phyloP scores from a whole-genome alignment of 2,329 filamentous ascomycete species.

The Aspergillus pseudoglaucus region DNA sequence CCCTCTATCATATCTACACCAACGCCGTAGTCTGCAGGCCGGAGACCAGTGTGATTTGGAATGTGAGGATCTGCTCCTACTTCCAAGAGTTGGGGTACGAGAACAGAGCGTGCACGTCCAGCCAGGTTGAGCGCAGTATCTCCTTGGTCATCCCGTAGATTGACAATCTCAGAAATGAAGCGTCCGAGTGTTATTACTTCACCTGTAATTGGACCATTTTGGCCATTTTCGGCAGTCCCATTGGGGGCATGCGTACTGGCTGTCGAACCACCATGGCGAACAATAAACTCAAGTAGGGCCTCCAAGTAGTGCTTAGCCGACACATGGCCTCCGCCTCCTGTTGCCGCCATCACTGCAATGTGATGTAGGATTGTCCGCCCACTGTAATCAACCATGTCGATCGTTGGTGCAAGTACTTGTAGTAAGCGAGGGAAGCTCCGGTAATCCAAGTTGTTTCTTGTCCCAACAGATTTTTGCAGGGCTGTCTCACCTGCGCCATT shows the following conservation, averaged over 20 bases:
- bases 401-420: conserved; percentile 80
- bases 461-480: conserved; percentile 83
- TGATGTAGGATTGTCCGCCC: conserved; percentile 91
- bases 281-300: conserved; percentile 87
- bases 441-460: conserved; percentile 90
- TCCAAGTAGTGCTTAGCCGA: conserved; percentile 89
- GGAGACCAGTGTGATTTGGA: conserved; percentile 79
- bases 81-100: conserved; percentile 93
- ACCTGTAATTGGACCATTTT: conserved; percentile 26
- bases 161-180: conserved; percentile 96
- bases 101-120: conserved; percentile 88
- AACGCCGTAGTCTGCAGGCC: conserved; percentile 91
- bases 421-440: conserved; percentile 84
- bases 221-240: conserved; percentile 18
- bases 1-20: conserved; percentile 57
- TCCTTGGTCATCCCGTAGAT: conserved; percentile 85
- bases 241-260: conserved; percentile 45
- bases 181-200: conserved; percentile 78
- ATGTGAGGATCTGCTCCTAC: conserved; percentile 92
- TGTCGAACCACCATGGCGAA: conserved; percentile 68
- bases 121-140: conserved; percentile 94
- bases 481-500: conserved; percentile 89
- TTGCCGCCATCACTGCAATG: conserved; percentile 90
- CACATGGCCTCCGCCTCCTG: conserved; percentile 84
- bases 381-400: conserved; percentile 83